These are phyloP conservation scores for Diaporthe caulivora DNA, from an alignment of 2,329 filamentous ascomycete species.

Conservation along the genomic window DNA sequence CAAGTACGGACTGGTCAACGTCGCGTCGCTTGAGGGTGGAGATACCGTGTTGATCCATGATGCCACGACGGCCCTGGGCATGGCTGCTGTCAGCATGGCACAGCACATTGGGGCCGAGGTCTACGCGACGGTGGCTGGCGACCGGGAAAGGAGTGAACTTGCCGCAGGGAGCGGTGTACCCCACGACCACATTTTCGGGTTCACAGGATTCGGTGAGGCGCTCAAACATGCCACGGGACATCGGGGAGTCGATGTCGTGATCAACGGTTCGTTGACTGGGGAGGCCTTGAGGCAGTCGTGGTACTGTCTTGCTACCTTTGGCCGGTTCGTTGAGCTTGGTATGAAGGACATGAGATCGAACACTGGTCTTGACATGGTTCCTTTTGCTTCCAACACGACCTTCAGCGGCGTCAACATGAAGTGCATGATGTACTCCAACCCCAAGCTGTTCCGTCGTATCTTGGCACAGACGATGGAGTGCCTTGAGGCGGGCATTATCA, in stretches of 20 bases:
- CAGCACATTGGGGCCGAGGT: slow-evolving; percentile 29
- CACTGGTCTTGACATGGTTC: slow-evolving; percentile 23
- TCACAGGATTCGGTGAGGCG: slow-evolving; percentile 44
- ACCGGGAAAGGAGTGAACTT: background rate
- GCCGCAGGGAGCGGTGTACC: background rate
- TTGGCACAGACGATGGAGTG: background rate
- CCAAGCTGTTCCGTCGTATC: background rate
- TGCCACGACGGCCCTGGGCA: slow-evolving; percentile 24
- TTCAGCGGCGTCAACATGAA: slow-evolving; percentile 25
- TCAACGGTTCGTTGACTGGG: slow-evolving; percentile 24
- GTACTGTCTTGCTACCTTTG: slow-evolving; percentile 35
- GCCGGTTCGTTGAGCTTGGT: slow-evolving; percentile 42
- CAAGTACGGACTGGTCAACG: slow-evolving; percentile 19
- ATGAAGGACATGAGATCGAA: slow-evolving; percentile 36
- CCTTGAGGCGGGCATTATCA: background rate
- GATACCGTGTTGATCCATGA: slow-evolving; percentile 28
- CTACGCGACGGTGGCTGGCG: slow-evolving; percentile 15
- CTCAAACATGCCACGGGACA: slow-evolving; percentile 46
- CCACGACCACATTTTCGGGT: slow-evolving; percentile 47
- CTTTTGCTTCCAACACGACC: slow-evolving; percentile 6
- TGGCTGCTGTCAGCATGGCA: slow-evolving; percentile 22
- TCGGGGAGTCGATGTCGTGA: slow-evolving; percentile 44
- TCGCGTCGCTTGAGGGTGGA: slow-evolving; percentile 13
- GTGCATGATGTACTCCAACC: slow-evolving; percentile 26
- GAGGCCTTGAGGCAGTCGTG: slow-evolving; percentile 2